phyloP scores from a whole-genome alignment of 2,329 filamentous ascomycete species.

The Fusarium foetens region DNA sequence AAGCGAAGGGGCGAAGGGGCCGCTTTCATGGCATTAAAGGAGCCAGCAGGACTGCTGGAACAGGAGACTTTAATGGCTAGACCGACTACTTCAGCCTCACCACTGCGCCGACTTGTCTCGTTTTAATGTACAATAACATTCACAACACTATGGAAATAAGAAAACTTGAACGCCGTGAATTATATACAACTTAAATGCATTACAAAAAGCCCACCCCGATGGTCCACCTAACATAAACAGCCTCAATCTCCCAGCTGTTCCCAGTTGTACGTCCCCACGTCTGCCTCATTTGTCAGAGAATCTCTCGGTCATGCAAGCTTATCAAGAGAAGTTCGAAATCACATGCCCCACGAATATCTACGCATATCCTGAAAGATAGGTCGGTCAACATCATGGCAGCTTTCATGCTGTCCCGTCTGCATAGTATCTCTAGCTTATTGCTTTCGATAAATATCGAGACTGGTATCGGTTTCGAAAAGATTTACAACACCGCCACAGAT shows the following conservation, averaged over 20 bases:
- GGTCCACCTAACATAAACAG: background rate
- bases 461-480: rapidly evolving
- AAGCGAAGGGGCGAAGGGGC: background rate
- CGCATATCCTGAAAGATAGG: background rate
- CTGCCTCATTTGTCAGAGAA: background rate
- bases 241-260: background rate
- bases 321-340: background rate
- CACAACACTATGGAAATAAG: rapidly evolving
- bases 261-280: too few species aligned
- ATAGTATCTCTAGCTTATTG: background rate
- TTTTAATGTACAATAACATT: background rate
- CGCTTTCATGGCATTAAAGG: background rate
- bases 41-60: background rate
- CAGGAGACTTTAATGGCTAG: too few species aligned
- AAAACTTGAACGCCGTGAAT: rapidly evolving
- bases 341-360: background rate
- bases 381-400: background rate
- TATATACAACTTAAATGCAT: background rate
- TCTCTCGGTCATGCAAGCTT: background rate
- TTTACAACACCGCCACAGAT: too few species aligned
- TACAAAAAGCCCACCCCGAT: too few species aligned
- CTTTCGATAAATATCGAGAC: background rate
- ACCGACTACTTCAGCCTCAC: background rate
- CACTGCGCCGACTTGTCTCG: rapidly evolving
- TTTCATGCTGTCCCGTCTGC: background rate